These are phyloP conservation scores for Macrophomina phaseolina DNA, from an alignment of 2,329 filamentous ascomycete species.

Conservation along the genomic window DNA sequence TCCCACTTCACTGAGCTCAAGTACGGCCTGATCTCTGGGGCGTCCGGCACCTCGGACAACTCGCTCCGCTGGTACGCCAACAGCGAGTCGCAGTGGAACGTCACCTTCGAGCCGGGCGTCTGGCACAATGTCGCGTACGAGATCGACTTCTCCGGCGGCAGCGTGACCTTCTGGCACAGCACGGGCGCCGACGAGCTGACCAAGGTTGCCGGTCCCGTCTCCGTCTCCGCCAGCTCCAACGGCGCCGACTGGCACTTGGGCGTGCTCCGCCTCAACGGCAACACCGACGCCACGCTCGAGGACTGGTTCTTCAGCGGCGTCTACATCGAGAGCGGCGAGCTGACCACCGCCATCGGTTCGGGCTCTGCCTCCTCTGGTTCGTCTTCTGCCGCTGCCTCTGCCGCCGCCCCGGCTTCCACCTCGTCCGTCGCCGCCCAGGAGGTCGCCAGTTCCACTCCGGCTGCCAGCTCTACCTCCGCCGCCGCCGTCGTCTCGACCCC, in stretches of 20 bases:
- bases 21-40: conserved; percentile 64
- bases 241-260: conserved; percentile 76
- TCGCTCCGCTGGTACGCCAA: conserved; percentile 69
- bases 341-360: conserved; percentile 34
- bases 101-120: conserved; percentile 64
- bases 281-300: conserved; percentile 59
- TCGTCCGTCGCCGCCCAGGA: conserved; percentile 2
- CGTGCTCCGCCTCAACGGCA: conserved; percentile 67
- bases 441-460: conserved; percentile 3
- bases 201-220: conserved; percentile 66
- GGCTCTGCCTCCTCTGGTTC: not conserved
- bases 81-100: conserved; percentile 67
- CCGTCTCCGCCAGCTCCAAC: conserved; percentile 67
- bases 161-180: conserved; percentile 73
- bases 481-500: conserved; percentile 4
- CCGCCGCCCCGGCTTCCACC: not conserved
- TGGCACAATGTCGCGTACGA: conserved; percentile 81
- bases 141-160: conserved; percentile 69
- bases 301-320: conserved; percentile 76
- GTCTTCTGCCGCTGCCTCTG: not conserved
- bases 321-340: conserved; percentile 67
- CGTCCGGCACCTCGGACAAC: conserved; percentile 56
- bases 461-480: conserved; percentile 1
- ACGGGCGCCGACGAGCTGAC: conserved; percentile 66
- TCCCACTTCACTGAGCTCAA: conserved; percentile 78